Evolutionary conservation across 345 rosid species (phyloP).

Genomic region (Salix brachista): DNA sequence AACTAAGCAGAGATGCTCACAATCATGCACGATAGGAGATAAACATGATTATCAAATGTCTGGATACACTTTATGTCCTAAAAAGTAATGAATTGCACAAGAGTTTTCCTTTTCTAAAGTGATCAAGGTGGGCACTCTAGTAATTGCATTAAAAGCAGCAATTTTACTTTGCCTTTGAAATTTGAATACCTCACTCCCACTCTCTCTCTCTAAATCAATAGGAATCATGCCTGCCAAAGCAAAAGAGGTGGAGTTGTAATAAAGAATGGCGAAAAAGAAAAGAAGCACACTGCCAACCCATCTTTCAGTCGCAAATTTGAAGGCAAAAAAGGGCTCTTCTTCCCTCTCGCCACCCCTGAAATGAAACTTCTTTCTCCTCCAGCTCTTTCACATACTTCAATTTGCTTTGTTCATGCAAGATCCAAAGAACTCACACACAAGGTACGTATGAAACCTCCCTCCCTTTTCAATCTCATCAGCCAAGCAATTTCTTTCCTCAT

Average conservation of each 20-base stretch:
- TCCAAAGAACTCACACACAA: constrained; percentile 59
- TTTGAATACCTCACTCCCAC: constrained; percentile 15
- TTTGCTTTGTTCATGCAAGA: constrained; percentile 73
- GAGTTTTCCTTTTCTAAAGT: constrained; percentile 7
- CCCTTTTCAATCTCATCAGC: neutral
- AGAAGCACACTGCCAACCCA: constrained; percentile 41
- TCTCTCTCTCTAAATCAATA: constrained; percentile 29
- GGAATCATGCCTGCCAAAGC: constrained; percentile 54
- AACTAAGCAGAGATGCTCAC: constrained; percentile 12
- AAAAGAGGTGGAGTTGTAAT: constrained; percentile 36
- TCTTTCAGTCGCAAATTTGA: constrained; percentile 28
- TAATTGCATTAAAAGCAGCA: constrained; percentile 51
- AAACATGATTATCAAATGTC: constrained; percentile 30
- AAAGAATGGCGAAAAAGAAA: constrained; percentile 39
- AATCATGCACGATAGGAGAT: constrained; percentile 16
- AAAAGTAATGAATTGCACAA: constrained; percentile 8
- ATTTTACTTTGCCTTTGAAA: constrained; percentile 44
- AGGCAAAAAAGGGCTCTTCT: constrained; percentile 13
- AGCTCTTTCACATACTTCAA: constrained; percentile 19
- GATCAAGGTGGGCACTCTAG: constrained; percentile 33
- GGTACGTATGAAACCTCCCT: constrained; percentile 36
- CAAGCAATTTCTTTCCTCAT: neutral
- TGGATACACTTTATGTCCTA: constrained; percentile 1
- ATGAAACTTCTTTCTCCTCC: constrained; percentile 5
- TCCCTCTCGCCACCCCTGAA: neutral